A percentile compares a stretch with the other conserved stretches of the same genome.
Evolutionary conservation across 371 early-diverging fungal genomes (phyloP).

Genomic region (Mucor piriformis): DNA sequence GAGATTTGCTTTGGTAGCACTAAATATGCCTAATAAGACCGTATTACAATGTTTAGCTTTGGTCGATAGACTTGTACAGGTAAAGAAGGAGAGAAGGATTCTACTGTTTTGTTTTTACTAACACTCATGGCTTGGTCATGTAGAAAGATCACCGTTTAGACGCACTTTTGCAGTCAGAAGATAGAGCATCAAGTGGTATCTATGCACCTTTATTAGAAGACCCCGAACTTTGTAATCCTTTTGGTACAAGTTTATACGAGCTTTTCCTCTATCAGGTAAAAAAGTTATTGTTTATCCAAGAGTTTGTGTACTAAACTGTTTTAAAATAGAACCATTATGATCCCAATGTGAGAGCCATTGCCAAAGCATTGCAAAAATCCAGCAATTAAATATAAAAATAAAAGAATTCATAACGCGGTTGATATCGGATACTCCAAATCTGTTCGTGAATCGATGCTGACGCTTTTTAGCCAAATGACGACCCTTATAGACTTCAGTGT

Average conservation of each 20-base stretch:
- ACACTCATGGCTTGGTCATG: slow-evolving; percentile 12
- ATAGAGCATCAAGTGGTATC: slow-evolving; percentile 76
- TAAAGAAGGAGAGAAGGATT: slow-evolving; percentile 6
- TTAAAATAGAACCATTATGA: slow-evolving; percentile 76
- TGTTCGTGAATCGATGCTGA: too few species aligned
- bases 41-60: slow-evolving; percentile 40
- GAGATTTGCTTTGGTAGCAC: slow-evolving; percentile 59
- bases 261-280: slow-evolving; percentile 73
- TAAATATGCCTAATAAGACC: slow-evolving; percentile 54
- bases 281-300: too few species aligned
- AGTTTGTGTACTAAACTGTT: background rate
- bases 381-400: background rate
- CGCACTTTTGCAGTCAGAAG: slow-evolving; percentile 82
- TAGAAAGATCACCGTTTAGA: slow-evolving; percentile 77
- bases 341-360: slow-evolving; percentile 69
- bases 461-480: background rate
- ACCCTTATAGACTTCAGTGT: background rate
- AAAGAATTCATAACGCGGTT: background rate
- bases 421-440: too few species aligned
- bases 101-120: slow-evolving; percentile 19
- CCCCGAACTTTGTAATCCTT: slow-evolving; percentile 92
- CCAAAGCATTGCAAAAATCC: slow-evolving; percentile 43
- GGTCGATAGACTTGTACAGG: slow-evolving; percentile 39
- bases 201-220: slow-evolving; percentile 85
- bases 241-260: slow-evolving; percentile 88